Conservation (phyloP, 805 yeast genomes). For the Wickerhamomyces xylosicus region DNA sequence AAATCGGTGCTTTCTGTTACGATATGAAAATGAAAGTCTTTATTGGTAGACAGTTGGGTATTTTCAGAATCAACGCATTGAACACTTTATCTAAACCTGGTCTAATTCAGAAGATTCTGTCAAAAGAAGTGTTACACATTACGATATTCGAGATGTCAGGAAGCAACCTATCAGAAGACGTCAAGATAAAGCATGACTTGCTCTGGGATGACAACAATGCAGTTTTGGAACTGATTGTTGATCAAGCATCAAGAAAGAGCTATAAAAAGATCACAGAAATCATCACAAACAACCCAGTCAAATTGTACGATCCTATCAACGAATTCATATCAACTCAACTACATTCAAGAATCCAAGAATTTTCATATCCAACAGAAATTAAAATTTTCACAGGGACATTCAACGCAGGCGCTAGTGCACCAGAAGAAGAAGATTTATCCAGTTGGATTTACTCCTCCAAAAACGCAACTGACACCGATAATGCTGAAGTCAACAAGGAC, state of each 20-base stretch:
- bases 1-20: constrained; percentile 77
- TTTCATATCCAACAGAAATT: constrained; percentile 50
- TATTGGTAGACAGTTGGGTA: constrained; percentile 79
- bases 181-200: constrained; percentile 61
- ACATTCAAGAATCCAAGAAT: constrained; percentile 36
- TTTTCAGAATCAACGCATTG: constrained; percentile 80
- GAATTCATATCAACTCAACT: constrained; percentile 71
- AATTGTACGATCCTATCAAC: constrained; percentile 80
- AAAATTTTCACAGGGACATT: constrained; percentile 75
- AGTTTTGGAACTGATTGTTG: constrained; percentile 71
- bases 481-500: constrained; percentile 17
- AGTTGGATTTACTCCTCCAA: constrained; percentile 68
- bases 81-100: constrained; percentile 87
- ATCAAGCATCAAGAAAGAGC: constrained; percentile 22
- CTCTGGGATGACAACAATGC: constrained; percentile 94
- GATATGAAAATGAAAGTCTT: constrained; percentile 50
- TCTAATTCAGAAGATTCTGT: constrained; percentile 58
- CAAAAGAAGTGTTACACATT: constrained; percentile 48
- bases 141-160: constrained; percentile 30
- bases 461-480: neutral
- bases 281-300: constrained; percentile 30
- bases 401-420: constrained; percentile 68
- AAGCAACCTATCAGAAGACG: constrained; percentile 29
- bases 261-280: constrained; percentile 19
- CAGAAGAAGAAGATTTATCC: constrained; percentile 46